Evolutionary conservation across 2,329 filamentous ascomycete species (phyloP), one percentile per base, ranked within the genome.

Genomic region (Penicillium digitatum): DNA sequence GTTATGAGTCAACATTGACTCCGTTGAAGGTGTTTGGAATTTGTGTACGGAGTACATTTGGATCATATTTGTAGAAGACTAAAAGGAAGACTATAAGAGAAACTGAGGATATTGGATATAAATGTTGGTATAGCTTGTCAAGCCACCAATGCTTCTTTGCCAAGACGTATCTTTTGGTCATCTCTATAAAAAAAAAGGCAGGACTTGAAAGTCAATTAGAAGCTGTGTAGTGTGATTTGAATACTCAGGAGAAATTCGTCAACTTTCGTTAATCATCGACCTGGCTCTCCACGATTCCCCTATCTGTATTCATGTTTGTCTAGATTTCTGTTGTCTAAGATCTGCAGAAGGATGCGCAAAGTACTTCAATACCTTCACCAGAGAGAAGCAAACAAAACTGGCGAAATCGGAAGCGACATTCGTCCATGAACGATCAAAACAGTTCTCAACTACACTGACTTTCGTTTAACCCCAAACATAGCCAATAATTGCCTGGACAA

Each of bases 391-490:
- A 8, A 11, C 12, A 26, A 34, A 20, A 34, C 48, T 52, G 50
- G 14, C 26, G 7, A 8, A 20, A 26, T 49, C 48, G 11, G 58
- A 64, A 29, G 46, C 67, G 52, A 65, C 64, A 39, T 66, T 82
- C 26, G 74, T 83, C 0, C 79, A 86, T 53, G 86, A 89, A 62
- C 85, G 0, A 84, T 89, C 18, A 60, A 73, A 9, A 80, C 77
- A 0, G 80, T 90, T 43, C 77, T 90, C 2, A 78, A 81, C 40
- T 77, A 82, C 5, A 74, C 85, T 0, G 83, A 83, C 0, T 86
- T 91, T 60, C 69, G 90, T 0, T 66, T 89, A 0, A 67, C 82
- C 0, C 78, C 89, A 42, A 89, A 89, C 60, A 42, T 80, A 6
- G 62, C 82, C 56, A 84, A 85, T 58, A 75, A 76, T 52, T 64